Percentiles rank a stretch among this genome's conserved stretches.
Evolutionary conservation across 768 basidiomycete species (phyloP).

Genomic region (Atractiella rhizophila): DNA sequence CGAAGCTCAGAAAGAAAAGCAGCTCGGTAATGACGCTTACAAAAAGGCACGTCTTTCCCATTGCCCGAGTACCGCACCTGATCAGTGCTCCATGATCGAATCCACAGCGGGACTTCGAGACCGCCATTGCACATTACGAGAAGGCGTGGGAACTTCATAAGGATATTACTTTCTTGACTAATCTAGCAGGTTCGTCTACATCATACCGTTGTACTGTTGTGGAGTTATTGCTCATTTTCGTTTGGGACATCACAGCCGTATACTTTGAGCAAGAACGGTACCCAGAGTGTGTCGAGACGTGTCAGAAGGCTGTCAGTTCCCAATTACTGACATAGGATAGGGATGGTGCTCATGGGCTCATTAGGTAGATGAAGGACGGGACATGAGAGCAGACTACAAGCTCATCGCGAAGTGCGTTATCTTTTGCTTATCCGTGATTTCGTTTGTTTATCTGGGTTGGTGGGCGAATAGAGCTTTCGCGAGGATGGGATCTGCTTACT

Average conservation of each 20-base stretch:
- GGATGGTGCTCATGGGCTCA: too few species aligned
- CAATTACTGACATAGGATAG: too few species aligned
- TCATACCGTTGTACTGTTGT: too few species aligned
- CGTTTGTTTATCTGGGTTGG: too few species aligned
- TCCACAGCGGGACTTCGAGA: conserved; percentile 45
- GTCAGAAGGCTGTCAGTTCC: conserved; percentile 92
- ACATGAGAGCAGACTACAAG: conserved; percentile 82
- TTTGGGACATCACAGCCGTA: conserved; percentile 32
- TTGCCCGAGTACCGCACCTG: too few species aligned
- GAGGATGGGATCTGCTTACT: conserved; percentile 61
- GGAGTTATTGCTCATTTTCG: neutral
- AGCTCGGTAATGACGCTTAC: conserved; percentile 14
- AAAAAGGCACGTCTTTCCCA: too few species aligned
- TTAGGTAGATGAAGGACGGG: conserved; percentile 77
- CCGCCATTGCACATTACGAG: conserved; percentile 47
- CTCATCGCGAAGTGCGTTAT: conserved; percentile 46
- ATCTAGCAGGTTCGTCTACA: conserved; percentile 41
- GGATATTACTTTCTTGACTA: conserved; percentile 80
- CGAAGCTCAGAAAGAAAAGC: conserved; percentile 7
- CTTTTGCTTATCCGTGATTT: neutral
- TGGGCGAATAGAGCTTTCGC: conserved; percentile 46
- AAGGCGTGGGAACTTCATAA: conserved; percentile 84
- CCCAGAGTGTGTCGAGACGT: conserved; percentile 66
- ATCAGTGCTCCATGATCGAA: too few species aligned
- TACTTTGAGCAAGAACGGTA: conserved; percentile 86